phyloP scores from a whole-genome alignment of 768 basidiomycete genomes.

The Melanogaster broomeanus region DNA sequence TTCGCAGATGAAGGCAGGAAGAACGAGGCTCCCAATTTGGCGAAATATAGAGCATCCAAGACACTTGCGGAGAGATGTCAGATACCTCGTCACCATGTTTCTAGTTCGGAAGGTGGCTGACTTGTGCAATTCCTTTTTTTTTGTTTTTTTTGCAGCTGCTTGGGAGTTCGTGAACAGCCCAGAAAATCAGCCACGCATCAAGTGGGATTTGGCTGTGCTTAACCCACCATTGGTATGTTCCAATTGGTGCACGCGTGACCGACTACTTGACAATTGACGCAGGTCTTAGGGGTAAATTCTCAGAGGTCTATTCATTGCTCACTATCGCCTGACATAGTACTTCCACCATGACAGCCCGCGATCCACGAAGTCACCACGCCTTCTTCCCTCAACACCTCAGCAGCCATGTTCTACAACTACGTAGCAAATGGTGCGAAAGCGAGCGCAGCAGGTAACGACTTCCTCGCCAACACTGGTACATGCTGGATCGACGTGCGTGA shows the following conservation, averaged over 20 bases:
- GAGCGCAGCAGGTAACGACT: slow-evolving; percentile 23
- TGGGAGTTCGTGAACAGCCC: slow-evolving; percentile 27
- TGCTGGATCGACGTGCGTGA: slow-evolving; percentile 57
- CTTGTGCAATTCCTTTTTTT: not conserved
- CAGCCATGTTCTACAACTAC: slow-evolving; percentile 35
- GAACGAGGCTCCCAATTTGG: slow-evolving; percentile 33
- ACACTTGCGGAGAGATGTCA: slow-evolving; percentile 61
- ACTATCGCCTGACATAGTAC: not conserved
- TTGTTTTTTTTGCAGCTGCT: too few species aligned
- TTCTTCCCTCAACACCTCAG: slow-evolving; percentile 41
- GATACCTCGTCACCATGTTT: not conserved
- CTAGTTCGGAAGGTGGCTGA: not conserved
- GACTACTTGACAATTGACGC: too few species aligned
- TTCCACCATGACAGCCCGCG: slow-evolving; percentile 34
- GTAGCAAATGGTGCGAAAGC: slow-evolving; percentile 27
- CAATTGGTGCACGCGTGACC: not conserved
- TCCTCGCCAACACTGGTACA: slow-evolving; percentile 23
- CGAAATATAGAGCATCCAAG: slow-evolving; percentile 64
- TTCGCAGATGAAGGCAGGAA: slow-evolving; percentile 49
- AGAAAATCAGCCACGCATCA: slow-evolving; percentile 31
- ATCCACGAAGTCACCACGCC: slow-evolving; percentile 42
- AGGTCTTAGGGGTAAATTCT: too few species aligned
- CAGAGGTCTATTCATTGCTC: too few species aligned
- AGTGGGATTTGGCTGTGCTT: slow-evolving; percentile 42
- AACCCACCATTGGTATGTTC: slow-evolving; percentile 40